A percentile compares a stretch with the other conserved stretches of the same genome.
Conservation (phyloP, 192 early-diverging fungal genomes). For the Backusella australiensis region DNA sequence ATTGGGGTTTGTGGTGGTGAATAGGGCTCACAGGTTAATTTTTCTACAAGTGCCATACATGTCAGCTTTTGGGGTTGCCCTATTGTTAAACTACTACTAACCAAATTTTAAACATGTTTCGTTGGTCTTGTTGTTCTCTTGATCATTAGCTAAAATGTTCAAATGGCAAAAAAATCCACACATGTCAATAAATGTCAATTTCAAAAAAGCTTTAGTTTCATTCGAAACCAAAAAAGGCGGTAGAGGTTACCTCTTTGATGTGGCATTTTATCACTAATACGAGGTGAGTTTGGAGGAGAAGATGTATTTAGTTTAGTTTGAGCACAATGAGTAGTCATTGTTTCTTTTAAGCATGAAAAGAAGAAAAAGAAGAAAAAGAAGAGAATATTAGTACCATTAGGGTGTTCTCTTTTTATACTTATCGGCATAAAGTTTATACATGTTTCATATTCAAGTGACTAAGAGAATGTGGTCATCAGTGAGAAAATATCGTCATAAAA, state of each 20-base stretch:
- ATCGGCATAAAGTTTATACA: not conserved
- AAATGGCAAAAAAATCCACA: not conserved
- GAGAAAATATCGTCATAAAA: not conserved
- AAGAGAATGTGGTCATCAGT: not conserved
- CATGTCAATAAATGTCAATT: not conserved
- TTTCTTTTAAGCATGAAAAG: not conserved
- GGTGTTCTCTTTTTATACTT: not conserved
- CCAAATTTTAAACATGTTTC: slow-evolving; percentile 10
- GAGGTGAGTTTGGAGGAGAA: not conserved
- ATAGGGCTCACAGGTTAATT: slow-evolving; percentile 5
- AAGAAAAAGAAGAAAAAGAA: not conserved
- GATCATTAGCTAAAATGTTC: not conserved
- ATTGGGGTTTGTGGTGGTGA: slow-evolving; percentile 14
- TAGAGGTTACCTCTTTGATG: not conserved
- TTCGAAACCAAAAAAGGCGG: not conserved
- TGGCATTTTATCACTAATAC: not conserved
- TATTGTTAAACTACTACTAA: not conserved
- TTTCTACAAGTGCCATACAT: not conserved
- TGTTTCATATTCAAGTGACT: slow-evolving; percentile 2
- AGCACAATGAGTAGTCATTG: not conserved
- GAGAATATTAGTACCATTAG: not conserved
- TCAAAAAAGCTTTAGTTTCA: not conserved
- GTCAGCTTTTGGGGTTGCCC: not conserved
- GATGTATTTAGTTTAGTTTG: not conserved
- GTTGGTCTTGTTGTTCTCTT: not conserved